phyloP scores from a whole-genome alignment of 2,329 filamentous ascomycete species.

The Penicillium polonicum region DNA sequence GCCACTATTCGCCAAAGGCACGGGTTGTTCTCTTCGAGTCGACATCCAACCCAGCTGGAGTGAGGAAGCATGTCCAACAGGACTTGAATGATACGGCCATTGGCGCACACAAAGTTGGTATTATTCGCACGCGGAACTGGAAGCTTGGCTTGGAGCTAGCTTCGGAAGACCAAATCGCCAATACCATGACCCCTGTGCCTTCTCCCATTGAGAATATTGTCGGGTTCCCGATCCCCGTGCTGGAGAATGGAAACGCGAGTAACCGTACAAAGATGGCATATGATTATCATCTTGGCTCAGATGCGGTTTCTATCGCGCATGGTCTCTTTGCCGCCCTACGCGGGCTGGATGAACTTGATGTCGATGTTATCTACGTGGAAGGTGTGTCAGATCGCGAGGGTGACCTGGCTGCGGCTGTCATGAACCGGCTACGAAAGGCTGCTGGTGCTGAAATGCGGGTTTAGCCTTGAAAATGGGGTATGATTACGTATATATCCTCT shows the following conservation, averaged over 20 bases:
- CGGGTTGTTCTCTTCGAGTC: constrained; percentile 79
- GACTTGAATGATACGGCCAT: constrained; percentile 35
- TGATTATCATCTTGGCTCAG: constrained; percentile 71
- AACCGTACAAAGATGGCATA: constrained; percentile 46
- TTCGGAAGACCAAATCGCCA: constrained; percentile 22
- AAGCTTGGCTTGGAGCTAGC: constrained; percentile 30
- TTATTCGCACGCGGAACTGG: constrained; percentile 43
- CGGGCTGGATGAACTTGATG: constrained; percentile 75
- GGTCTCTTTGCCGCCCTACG: constrained; percentile 84
- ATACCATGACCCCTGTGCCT: constrained; percentile 23
- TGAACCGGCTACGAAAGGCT: constrained; percentile 79
- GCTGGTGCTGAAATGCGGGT: constrained; percentile 58
- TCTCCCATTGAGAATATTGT: constrained; percentile 28
- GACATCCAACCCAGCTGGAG: constrained; percentile 33
- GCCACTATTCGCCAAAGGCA: constrained; percentile 92
- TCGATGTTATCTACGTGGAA: constrained; percentile 86
- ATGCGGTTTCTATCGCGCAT: constrained; percentile 73
- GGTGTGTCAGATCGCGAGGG: constrained; percentile 70
- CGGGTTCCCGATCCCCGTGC: constrained; percentile 30
- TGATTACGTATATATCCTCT: constrained; percentile 5
- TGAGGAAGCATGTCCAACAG: constrained; percentile 33
- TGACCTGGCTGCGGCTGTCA: constrained; percentile 81
- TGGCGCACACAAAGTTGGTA: constrained; percentile 35
- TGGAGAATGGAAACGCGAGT: constrained; percentile 19
- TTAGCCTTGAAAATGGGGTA: constrained; percentile 29